phyloP scores from a whole-genome alignment of 768 basidiomycete species.

The Phylloporus rhodoxanthus region DNA sequence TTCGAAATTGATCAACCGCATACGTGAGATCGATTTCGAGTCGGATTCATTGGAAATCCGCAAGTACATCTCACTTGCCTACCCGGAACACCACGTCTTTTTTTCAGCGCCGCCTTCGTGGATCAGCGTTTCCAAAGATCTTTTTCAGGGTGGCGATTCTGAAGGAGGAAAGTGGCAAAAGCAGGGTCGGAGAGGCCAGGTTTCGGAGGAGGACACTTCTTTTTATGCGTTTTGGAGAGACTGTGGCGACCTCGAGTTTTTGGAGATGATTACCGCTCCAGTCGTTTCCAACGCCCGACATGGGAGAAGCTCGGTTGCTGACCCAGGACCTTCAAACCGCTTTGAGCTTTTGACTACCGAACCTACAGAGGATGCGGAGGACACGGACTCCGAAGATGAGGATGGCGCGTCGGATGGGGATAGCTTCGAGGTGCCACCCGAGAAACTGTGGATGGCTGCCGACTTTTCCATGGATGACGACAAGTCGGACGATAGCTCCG shows the following conservation, averaged over 20 bases:
- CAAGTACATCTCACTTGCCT: constrained; percentile 37
- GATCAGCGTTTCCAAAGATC: constrained; percentile 31
- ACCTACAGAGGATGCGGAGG: neutral
- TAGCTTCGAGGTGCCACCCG: constrained; percentile 5
- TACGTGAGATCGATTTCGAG: constrained; percentile 30
- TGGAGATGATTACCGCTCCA: constrained; percentile 20
- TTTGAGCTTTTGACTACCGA: constrained; percentile 12
- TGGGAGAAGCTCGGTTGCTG: neutral
- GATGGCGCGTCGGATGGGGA: constrained; percentile 2
- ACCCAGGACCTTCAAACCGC: constrained; percentile 13
- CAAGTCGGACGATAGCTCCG: neutral
- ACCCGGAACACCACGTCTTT: constrained; percentile 44
- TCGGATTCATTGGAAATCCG: constrained; percentile 36
- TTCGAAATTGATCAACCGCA: constrained; percentile 38
- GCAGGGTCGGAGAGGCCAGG: constrained; percentile 26
- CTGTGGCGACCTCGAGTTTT: constrained; percentile 43
- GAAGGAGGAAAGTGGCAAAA: constrained; percentile 32
- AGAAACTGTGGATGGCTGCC: constrained; percentile 30
- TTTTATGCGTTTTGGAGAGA: constrained; percentile 49
- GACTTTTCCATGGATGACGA: neutral
- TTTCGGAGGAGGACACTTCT: constrained; percentile 21
- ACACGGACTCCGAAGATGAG: constrained; percentile 5
- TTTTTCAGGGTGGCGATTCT: constrained; percentile 10
- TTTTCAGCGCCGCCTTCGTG: constrained; percentile 43
- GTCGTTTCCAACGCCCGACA: neutral